phyloP scores from a whole-genome alignment of 768 basidiomycete genomes.

The Pulveroboletus ravenelii region DNA sequence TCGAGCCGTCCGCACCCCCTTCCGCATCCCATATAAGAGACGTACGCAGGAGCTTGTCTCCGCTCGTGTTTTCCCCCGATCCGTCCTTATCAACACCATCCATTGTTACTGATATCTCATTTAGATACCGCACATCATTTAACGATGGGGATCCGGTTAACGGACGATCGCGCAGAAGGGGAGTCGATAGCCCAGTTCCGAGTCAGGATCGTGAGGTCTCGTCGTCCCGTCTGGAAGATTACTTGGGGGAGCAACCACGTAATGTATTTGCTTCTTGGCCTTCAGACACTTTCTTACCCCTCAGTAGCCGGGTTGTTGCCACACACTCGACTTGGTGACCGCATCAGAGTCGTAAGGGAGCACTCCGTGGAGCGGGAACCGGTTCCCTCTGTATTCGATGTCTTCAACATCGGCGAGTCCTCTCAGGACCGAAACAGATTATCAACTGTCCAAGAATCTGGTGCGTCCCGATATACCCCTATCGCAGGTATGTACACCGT shows the following conservation, averaged over 20 bases:
- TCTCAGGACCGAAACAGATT: constrained; percentile 17
- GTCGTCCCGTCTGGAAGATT: constrained; percentile 9
- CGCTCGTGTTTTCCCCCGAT: constrained; percentile 20
- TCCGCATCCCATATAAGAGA: constrained; percentile 11
- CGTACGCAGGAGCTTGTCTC: constrained; percentile 24
- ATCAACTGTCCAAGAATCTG: constrained; percentile 8
- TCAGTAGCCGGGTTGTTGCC: background rate
- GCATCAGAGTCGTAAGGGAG: constrained; percentile 18
- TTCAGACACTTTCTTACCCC: background rate
- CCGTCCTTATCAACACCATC: constrained; percentile 10
- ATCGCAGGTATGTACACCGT: constrained; percentile 9
- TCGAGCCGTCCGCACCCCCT: constrained; percentile 6
- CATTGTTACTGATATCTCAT: constrained; percentile 9
- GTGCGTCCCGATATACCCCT: constrained; percentile 7
- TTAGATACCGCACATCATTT: constrained; percentile 10
- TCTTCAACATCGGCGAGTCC: constrained; percentile 24
- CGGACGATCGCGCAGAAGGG: constrained; percentile 6
- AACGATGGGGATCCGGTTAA: constrained; percentile 1
- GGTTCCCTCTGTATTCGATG: constrained; percentile 26
- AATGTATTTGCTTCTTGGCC: background rate
- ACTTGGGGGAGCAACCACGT: constrained; percentile 9
- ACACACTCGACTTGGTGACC: constrained; percentile 9
- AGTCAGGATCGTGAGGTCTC: constrained; percentile 1
- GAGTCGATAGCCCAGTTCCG: constrained; percentile 1
- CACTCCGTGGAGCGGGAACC: constrained; percentile 20